Evolutionary conservation across 331 rosid genomes (phyloP).

Genomic region (Arachis monticola): DNA sequence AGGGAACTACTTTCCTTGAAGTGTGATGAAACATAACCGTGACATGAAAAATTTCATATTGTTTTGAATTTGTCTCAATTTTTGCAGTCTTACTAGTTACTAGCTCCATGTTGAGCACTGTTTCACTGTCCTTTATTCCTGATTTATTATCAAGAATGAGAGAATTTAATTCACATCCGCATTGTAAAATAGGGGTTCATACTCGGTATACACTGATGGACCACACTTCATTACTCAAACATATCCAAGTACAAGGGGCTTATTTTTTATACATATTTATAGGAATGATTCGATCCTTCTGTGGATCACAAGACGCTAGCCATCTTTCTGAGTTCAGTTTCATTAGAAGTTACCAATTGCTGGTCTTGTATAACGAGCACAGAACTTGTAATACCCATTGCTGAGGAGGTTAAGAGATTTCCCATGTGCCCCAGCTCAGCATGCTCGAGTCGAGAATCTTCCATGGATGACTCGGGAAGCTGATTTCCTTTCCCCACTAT

Average conservation of each 20-base stretch:
- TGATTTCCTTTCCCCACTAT: constrained; percentile 46
- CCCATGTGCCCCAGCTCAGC: constrained; percentile 44
- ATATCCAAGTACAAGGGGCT: background rate
- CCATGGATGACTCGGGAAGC: constrained; percentile 4
- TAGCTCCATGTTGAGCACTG: constrained; percentile 18
- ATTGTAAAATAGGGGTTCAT: no score
- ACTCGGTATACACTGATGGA: background rate
- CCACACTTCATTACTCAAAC: background rate
- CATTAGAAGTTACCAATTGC: constrained; percentile 4
- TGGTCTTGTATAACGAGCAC: constrained; percentile 38
- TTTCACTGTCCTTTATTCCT: constrained; percentile 14
- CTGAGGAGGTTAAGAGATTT: constrained; percentile 39
- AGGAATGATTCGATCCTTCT: background rate
- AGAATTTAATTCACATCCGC: background rate
- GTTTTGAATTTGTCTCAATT: constrained; percentile 41
- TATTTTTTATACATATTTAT: background rate
- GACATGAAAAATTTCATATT: constrained; percentile 43
- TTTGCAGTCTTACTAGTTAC: background rate
- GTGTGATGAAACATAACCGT: constrained; percentile 48
- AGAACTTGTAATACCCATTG: constrained; percentile 31
- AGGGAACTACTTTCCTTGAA: constrained; percentile 38
- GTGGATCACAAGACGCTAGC: background rate
- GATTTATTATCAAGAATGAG: constrained; percentile 11
- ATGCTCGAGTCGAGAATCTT: constrained; percentile 26
- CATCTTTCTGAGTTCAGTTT: background rate